Conservation (phyloP, 805 yeast species). For the Tetrapisispora iriomotensis region DNA sequence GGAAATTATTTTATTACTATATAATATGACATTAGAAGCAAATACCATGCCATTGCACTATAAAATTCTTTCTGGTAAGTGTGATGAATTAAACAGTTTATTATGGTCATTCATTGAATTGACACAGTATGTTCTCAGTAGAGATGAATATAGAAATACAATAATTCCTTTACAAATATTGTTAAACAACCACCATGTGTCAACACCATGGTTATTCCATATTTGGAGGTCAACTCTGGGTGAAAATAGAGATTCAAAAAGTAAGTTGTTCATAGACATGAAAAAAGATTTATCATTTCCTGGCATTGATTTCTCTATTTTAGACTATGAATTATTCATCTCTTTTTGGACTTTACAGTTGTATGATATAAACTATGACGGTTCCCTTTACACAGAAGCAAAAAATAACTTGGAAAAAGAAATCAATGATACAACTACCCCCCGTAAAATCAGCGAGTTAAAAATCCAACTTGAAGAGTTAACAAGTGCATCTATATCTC, state of each 20-base stretch:
- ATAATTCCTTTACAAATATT: constrained; percentile 37
- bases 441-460: constrained; percentile 12
- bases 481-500: constrained; percentile 13
- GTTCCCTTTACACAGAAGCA: constrained; percentile 41
- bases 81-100: constrained; percentile 64
- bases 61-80: constrained; percentile 60
- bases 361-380: constrained; percentile 56
- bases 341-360: constrained; percentile 68
- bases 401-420: constrained; percentile 12
- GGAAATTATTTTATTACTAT: constrained; percentile 59
- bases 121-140: constrained; percentile 39
- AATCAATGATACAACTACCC: constrained; percentile 5
- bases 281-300: constrained; percentile 10
- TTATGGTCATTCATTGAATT: constrained; percentile 55
- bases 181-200: constrained; percentile 35
- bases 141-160: constrained; percentile 24
- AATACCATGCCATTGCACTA: constrained; percentile 40
- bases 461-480: constrained; percentile 13
- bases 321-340: constrained; percentile 39
- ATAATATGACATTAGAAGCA: constrained; percentile 35
- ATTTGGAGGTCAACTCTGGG: constrained; percentile 53
- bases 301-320: constrained; percentile 17
- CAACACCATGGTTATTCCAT: constrained; percentile 61
- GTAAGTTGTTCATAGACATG: constrained; percentile 6
- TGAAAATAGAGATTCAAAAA: constrained; percentile 12